These are phyloP conservation scores for Russula compacta DNA, from an alignment of 768 basidiomycete species.

Conservation along the genomic window DNA sequence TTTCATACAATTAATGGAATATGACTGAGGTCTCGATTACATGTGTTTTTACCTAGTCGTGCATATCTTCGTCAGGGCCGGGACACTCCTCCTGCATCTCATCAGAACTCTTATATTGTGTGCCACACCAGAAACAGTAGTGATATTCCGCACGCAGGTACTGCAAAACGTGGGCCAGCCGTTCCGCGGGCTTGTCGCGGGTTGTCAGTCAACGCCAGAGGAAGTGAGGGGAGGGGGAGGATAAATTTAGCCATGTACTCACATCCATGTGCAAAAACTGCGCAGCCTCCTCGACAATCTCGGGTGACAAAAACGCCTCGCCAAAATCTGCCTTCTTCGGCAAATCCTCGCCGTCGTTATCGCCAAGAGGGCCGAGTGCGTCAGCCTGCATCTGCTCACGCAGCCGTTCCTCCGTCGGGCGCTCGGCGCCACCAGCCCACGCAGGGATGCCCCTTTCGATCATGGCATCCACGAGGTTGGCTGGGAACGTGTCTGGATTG, in stretches of 20 bases:
- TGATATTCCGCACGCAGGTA: constrained; percentile 64
- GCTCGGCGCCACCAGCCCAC: constrained; percentile 24
- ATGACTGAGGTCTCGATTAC: background rate
- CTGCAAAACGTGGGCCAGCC: constrained; percentile 54
- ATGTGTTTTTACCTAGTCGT: constrained; percentile 43
- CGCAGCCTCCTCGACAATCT: constrained; percentile 57
- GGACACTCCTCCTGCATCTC: constrained; percentile 64
- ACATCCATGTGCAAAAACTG: constrained; percentile 58
- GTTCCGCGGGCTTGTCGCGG: constrained; percentile 51
- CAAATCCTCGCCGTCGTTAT: constrained; percentile 32
- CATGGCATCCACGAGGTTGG: constrained; percentile 52
- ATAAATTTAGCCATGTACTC: background rate
- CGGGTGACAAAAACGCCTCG: constrained; percentile 36
- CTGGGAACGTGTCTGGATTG: constrained; percentile 55
- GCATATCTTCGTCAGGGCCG: constrained; percentile 65
- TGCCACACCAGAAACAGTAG: constrained; percentile 89
- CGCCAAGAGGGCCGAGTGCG: constrained; percentile 46
- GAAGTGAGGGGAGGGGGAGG: constrained; percentile 24
- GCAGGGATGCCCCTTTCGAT: constrained; percentile 28
- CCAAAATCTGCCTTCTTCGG: constrained; percentile 19
- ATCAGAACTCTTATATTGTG: constrained; percentile 51
- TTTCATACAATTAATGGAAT: background rate
- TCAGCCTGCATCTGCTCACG: constrained; percentile 69
- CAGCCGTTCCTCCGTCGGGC: constrained; percentile 40
- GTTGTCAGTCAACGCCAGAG: background rate